Evolutionary conservation across 2,329 filamentous ascomycete species (phyloP), one percentile per base, ranked within the genome.

Genomic region (Coleophoma eucalyptorum): DNA sequence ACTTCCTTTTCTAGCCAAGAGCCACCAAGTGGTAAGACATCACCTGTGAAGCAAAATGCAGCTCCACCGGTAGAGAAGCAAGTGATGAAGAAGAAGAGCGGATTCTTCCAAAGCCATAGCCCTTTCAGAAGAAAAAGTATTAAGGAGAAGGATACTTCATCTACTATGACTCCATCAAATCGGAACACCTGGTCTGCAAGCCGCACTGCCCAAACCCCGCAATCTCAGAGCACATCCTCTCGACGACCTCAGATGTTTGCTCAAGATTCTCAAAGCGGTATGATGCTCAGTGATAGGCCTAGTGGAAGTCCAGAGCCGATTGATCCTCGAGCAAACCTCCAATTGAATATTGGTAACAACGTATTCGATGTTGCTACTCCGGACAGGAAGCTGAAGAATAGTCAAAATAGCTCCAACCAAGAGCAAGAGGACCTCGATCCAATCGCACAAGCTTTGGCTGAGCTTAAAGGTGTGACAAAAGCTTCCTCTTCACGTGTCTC

Each of bases 41-140:
- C 91, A 4, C 90, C 90, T 0, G 74, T 79, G 1, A 96, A 96
- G 71, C 78, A 80, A 56, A 54, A 72, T 74, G 20, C 69, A 4
- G 55, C 71, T 16, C 71, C 77, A 4, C 71, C 72, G 1, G 68
- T 73, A 12, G 84, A 90, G 13, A 90, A 86, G 63, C 78, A 83
- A 43, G 74, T 90, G 15, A 76, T 79, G 48, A 84, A 85, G 70
- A 85, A 79, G 71, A 85, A 80, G 72, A 83, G 83, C 68, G 95
- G 89, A 53, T 97, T 97, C 70, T 96, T 99, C 72, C 90, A 92
- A 67, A 91, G 90, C 61, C 89, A 93, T 64, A 93, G 89, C 58
- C 93, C 93, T 0, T 99, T 99, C 74, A 81, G 92, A 32, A 83
- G 93, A 50, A 96, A 95, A 80, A 96, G 92, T 66, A 90, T 87